Base-by-base conservation (phyloP, 495 filamentous ascomycete genomes). In the Letharia columbiana region DNA sequence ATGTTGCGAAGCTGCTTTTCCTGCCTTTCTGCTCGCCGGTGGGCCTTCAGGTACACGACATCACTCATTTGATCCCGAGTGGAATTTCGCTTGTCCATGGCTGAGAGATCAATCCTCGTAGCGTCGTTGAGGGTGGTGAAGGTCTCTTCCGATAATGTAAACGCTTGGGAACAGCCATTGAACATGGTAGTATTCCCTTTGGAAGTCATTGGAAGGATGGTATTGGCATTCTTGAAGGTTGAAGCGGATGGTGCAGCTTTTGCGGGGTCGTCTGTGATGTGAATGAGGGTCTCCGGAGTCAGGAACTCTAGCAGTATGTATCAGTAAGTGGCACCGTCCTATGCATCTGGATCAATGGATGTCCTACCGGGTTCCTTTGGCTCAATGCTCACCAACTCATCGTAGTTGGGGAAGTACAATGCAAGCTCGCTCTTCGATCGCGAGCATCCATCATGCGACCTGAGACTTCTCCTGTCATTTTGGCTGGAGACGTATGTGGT, bases 1-100 rank as follows among this genome's bases (percentile, higher is more conserved):
- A 93, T 89, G 72, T 98, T 98, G 42, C 94, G 88, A 28, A 96
- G 86, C 40, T 92, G 89, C 70, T 93, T 96, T 76, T 99, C 94
- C 71, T 89, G 82, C n/a, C 92, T 81, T 71, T 95, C 91, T 62
- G 89, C 86, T 66, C 87, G 87, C 47, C 86, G 83, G 73, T 97
- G 92, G 0, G 87, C 79, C 3, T 83, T 80, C 67, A 86, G 83
- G 74, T 85, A 96, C 58, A 84, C 72, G 0, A 78, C 76, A 71
- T 95, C 90, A 44, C 82, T 76, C 15, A 96, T 78, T 1, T 90
- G 89, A 71, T 97, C 91, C 17, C 79, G 54, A 20, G 54, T 76
- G n/a, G 39, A 9, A 9, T 76, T 66, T 15, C 74, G 71, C 64
- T 75, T 77, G 42, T 81, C 75, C 47, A 86, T 73, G 52, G 82